Base-by-base conservation (phyloP, 345 rosid species). In the Iberis pinnata region DNA sequence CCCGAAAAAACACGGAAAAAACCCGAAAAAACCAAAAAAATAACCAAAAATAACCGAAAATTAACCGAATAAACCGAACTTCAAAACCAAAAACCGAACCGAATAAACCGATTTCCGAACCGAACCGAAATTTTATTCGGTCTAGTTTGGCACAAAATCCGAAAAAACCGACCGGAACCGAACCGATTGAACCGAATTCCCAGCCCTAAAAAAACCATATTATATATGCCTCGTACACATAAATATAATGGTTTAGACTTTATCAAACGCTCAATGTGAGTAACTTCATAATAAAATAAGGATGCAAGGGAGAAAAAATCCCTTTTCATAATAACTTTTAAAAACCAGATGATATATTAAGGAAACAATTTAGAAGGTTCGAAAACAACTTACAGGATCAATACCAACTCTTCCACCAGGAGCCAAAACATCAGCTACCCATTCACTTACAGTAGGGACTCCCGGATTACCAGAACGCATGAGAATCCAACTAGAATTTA, bases 381-480 rank as follows among this genome's bases (percentile, higher is more conserved):
- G 61, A 58, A 46, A 62, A 67, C 63, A 60, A 53, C 79, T 82
- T 88, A 90, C 96, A 56, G 98, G 98, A 73, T 90, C 96, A 67
- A 90, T 75, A 64, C 95, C 98, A 27, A 90, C 86, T 76, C 80
- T 80, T 54, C 86, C 82, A 43, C 95, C 98, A 41, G 95, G 82
- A 68, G 80, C 75, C 76, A 90, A 60, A 56, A 87, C 81, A 64
- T 79, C 81, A 71, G 77, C 84, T 2, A 90, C 76, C 98, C 98
- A 90, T 69, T 87, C 96, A 53, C 80, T 78, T n/a, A 88, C 60
- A 4, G 88, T 70, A 1, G 86, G 96, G 49, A 90, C 86, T 74
- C 98, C 96, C n/a, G 59, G 66, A 58, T 81, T 87, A 63, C 96
- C 98, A 51, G 95, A 80, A 40, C 96, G 86, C 98, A 87, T 90